Evolutionary conservation across 768 basidiomycete species (phyloP), one percentile per base, ranked within the genome.

Genomic region (Phaffia australis): DNA sequence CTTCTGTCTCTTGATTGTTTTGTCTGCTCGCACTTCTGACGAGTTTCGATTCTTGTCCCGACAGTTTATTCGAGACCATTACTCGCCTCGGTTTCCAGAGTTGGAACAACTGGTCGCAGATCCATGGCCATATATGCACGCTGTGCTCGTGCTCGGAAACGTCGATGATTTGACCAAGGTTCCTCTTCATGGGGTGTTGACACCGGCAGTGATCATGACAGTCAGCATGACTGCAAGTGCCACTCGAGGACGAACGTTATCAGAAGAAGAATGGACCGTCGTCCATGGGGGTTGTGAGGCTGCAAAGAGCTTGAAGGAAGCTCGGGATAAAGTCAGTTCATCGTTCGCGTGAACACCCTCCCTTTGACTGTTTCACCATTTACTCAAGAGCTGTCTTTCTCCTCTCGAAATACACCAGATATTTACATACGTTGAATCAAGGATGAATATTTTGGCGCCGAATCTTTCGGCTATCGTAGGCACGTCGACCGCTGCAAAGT

Each of bases 381-480:
- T 23, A 7, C 9, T 30, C 14, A 9, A 29, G 46, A 21, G 25
- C 23, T 29, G 52, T 48, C 30, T 58, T 29, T 5, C 59, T 51
- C 21, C 8, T 58, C 54, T 61, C 70, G 49, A 55, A 59, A 32
- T 18, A 49, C 6, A 55, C 14, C 73, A 93, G 88, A 99, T 98
- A 73, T 94, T 98, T 79, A 86, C 88, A 81, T 99, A 98, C 83
- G 95, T 99, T 77, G 94, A 93, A 81, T 94, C 90, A 73, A 84
- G 95, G 80, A 98, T 99, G 90, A 89, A 90, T 79, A 84, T 91
- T 65, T 87, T 99, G 74, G 94, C 95, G 72, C 95, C 95, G 74
- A 99, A 99, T 78, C 84, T 99, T 75, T 94, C 92, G 73, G 87
- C 89, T 77, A 95, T 99, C 78, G 89, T 98, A 79, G 94, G 95